Conservation (phyloP, 768 basidiomycete species). For the Pulveroboletus frians region DNA sequence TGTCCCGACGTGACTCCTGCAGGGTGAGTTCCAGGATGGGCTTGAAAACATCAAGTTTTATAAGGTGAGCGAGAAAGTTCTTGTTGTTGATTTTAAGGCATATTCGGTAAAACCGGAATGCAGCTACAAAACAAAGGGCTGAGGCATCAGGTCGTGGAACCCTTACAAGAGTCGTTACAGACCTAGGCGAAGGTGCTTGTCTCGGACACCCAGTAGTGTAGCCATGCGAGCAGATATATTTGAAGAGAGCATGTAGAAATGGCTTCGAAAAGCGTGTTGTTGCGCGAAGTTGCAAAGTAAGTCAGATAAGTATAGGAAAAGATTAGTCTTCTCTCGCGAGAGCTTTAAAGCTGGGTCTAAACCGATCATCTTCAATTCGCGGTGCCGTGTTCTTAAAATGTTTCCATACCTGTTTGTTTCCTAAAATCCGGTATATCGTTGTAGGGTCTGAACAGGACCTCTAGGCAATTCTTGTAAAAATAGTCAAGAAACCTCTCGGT, state of each 20-base stretch:
- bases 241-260: constrained; percentile 83
- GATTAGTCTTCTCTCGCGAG: constrained; percentile 71
- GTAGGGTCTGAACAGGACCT: constrained; percentile 79
- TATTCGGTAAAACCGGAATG: constrained; percentile 87
- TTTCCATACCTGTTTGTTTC: constrained; percentile 37
- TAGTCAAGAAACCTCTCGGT: constrained; percentile 89
- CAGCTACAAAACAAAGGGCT: constrained; percentile 45
- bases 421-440: constrained; percentile 66
- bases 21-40: constrained; percentile 82
- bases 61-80: constrained; percentile 67
- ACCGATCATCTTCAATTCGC: background rate
- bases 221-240: constrained; percentile 71
- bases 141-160: constrained; percentile 11
- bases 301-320: constrained; percentile 87
- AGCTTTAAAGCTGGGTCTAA: constrained; percentile 51
- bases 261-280: constrained; percentile 89
- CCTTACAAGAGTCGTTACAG: constrained; percentile 26
- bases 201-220: constrained; percentile 70
- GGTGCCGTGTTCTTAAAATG: background rate
- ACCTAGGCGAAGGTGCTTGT: constrained; percentile 94
- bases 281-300: constrained; percentile 81
- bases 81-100: constrained; percentile 78
- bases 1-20: constrained; percentile 81
- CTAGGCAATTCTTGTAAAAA: constrained; percentile 82
- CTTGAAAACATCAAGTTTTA: constrained; percentile 79